phyloP scores from a whole-genome alignment of 75 land plant species.

The Selaginella moellendorffii region DNA sequence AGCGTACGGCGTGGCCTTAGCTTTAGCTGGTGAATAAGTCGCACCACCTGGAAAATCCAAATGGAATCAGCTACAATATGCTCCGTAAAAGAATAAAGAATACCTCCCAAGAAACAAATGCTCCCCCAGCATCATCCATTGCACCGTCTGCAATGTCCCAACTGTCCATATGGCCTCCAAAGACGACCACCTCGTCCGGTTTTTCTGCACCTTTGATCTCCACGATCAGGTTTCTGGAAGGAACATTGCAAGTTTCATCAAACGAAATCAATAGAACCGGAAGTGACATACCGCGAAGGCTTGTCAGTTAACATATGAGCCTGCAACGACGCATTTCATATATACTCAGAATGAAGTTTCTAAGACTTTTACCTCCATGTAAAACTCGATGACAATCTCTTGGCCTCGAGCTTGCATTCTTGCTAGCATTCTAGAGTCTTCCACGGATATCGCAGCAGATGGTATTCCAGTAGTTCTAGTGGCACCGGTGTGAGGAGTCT shows the following conservation, averaged over 20 bases:
- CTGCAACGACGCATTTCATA: not conserved
- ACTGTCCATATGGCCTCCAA: constrained; percentile 32
- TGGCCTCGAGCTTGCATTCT: constrained; percentile 31
- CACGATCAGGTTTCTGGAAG: constrained; percentile 20
- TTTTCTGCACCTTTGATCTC: constrained; percentile 18
- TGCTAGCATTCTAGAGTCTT: constrained; percentile 26
- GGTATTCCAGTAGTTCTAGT: constrained; percentile 15
- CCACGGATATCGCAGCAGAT: constrained; percentile 22
- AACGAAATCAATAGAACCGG: too few species aligned
- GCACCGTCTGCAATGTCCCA: constrained; percentile 38
- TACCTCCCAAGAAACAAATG: constrained; percentile 29
- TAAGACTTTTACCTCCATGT: constrained; percentile 23
- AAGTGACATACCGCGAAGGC: not conserved
- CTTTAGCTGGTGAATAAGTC: constrained; percentile 9
- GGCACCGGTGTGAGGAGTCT: constrained; percentile 25
- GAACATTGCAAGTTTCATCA: too few species aligned
- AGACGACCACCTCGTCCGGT: constrained; percentile 23
- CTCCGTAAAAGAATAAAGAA: not conserved
- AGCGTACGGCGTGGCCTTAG: constrained; percentile 19
- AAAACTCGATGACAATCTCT: constrained; percentile 22
- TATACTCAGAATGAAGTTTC: not conserved
- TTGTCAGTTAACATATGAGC: not conserved
- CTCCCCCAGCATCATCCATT: constrained; percentile 35
- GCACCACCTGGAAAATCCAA: constrained; percentile 6
- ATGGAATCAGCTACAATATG: not conserved